phyloP scores from a whole-genome alignment of 108 stramenopile species.

The Cylindrotheca closterium region DNA sequence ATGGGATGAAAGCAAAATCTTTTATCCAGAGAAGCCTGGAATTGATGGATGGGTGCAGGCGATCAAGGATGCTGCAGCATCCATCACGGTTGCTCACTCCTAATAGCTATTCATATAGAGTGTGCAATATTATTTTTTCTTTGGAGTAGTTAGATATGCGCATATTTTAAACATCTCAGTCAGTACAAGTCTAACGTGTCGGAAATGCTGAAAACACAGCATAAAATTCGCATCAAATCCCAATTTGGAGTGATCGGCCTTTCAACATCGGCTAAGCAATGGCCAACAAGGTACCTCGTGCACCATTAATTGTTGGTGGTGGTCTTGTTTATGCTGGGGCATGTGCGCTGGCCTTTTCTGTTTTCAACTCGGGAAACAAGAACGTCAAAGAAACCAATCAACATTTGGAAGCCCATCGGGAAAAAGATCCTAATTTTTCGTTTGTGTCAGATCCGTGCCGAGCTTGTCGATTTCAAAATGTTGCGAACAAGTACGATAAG shows the following conservation, averaged over 20 bases:
- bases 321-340: conserved; percentile 28
- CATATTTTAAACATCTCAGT: no score
- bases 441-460: conserved; percentile 58
- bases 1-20: conserved; percentile 65
- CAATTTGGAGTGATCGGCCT: no score
- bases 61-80: conserved; percentile 34
- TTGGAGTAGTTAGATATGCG: no score
- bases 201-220: no score
- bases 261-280: no score
- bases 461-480: conserved; percentile 58
- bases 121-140: no score
- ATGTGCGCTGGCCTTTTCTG: conserved; percentile 30
- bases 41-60: conserved; percentile 75
- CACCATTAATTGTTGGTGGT: conserved; percentile 15
- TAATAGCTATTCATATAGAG: no score
- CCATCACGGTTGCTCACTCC: not conserved
- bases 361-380: conserved; percentile 18
- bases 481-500: conserved; percentile 69
- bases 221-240: no score
- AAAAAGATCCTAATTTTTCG: conserved; percentile 18
- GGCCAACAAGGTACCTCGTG: not conserved
- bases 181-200: no score
- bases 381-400: conserved; percentile 24
- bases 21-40: conserved; percentile 78
- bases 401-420: conserved; percentile 5